Evolutionary conservation across 495 filamentous ascomycete species (phyloP).

Genomic region (Durotheca rogersii): DNA sequence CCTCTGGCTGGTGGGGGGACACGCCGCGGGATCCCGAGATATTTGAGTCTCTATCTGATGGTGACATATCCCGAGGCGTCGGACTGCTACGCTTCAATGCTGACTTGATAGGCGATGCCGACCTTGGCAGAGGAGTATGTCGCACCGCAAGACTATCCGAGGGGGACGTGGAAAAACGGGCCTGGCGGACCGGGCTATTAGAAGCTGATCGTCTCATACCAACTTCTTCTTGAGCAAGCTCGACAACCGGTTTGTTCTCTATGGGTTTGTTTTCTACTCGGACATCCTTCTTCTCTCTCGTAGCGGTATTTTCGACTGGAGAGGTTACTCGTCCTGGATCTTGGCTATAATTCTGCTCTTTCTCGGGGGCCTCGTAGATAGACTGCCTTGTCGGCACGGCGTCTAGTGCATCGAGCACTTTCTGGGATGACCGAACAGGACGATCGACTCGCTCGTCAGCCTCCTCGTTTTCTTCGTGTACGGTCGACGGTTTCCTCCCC

Average conservation of each 20-base stretch:
- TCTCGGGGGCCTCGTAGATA: constrained; percentile 13
- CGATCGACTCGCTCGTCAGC: constrained; percentile 35
- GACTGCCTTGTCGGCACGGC: constrained; percentile 37
- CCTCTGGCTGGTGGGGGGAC: constrained; percentile 47
- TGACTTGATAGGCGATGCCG: constrained; percentile 82
- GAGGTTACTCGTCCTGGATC: neutral
- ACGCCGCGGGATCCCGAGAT: constrained; percentile 31
- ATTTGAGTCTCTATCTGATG: constrained; percentile 46
- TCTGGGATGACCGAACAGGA: constrained; percentile 14
- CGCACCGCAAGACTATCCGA: constrained; percentile 56
- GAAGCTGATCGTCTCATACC: constrained; percentile 35
- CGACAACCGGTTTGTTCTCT: constrained; percentile 28
- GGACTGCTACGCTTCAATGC: constrained; percentile 71
- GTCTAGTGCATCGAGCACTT: constrained; percentile 33
- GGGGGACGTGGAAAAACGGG: constrained; percentile 65
- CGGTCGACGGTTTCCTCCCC: constrained; percentile 60
- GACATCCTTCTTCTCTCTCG: constrained; percentile 9
- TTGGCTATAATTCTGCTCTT: neutral
- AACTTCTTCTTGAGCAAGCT: constrained; percentile 17
- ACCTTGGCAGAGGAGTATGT: constrained; percentile 77
- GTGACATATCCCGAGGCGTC: constrained; percentile 46
- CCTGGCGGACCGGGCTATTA: constrained; percentile 54
- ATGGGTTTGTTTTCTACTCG: neutral
- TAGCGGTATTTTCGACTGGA: neutral
- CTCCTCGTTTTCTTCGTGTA: constrained; percentile 60